These are phyloP conservation scores for Mortierella sp. DNA, from an alignment of 371 early-diverging fungal species.

Conservation along the genomic window DNA sequence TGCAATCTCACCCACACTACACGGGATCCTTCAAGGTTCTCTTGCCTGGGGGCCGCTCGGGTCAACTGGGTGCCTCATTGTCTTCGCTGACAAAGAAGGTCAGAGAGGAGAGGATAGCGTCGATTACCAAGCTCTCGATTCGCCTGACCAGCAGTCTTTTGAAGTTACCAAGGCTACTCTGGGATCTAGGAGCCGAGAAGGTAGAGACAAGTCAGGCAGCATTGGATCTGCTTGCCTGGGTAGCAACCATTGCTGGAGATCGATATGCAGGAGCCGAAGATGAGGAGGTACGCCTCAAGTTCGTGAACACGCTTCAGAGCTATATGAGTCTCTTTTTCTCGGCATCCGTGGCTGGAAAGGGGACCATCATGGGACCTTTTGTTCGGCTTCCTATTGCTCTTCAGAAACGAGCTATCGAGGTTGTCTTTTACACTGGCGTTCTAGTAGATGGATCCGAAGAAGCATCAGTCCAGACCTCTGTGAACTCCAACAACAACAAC, in stretches of 20 bases:
- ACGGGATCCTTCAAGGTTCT: conserved; percentile 43
- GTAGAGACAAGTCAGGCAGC: conserved; percentile 60
- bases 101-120: conserved; percentile 32
- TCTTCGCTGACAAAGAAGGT: conserved; percentile 21
- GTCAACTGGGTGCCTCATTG: conserved; percentile 2
- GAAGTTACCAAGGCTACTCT: conserved; percentile 65
- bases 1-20: conserved; percentile 53
- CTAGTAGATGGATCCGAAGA: neutral
- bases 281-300: conserved; percentile 50
- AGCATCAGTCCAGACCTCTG: neutral
- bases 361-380: conserved; percentile 62
- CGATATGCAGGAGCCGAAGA: conserved; percentile 39
- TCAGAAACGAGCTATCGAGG: conserved; percentile 62
- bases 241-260: conserved; percentile 29
- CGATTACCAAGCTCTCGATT: conserved; percentile 33
- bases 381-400: conserved; percentile 55
- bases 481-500: conserved; percentile 4
- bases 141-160: conserved; percentile 48
- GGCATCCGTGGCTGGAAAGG: conserved; percentile 54
- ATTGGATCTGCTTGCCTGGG: conserved; percentile 36
- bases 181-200: conserved; percentile 61
- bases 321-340: conserved; percentile 61
- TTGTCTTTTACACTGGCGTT: conserved; percentile 55
- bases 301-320: conserved; percentile 55
- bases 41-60: conserved; percentile 30